A percentile compares a stretch with the other conserved stretches of the same genome.
These are phyloP conservation scores for Babesia gibsoni DNA, from an alignment of 169 alveolate species.

Conservation along the genomic window DNA sequence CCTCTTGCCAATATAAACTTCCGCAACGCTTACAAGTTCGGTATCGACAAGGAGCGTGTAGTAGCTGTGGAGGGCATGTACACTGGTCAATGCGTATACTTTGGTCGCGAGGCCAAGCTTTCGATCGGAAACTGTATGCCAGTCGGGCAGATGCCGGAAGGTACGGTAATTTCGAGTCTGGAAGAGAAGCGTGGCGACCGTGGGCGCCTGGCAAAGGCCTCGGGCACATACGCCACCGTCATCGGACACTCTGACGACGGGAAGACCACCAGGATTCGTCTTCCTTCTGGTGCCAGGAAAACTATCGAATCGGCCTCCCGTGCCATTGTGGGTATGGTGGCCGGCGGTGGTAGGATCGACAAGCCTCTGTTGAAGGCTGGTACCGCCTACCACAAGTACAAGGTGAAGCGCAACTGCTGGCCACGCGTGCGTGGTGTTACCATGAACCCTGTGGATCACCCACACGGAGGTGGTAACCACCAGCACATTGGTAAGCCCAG, in stretches of 20 bases:
- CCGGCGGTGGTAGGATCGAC: constrained; percentile 99
- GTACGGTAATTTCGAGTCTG: constrained; percentile 94
- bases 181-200: constrained; percentile 98
- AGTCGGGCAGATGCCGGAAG: constrained; percentile 97
- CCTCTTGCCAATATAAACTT: constrained; percentile 95
- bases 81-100: constrained; percentile 98
- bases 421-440: constrained; percentile 99
- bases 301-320: constrained; percentile 89
- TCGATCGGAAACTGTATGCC: constrained; percentile 97
- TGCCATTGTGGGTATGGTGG: constrained; percentile 97
- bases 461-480: constrained; percentile 99
- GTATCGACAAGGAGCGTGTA: constrained; percentile 91
- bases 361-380: constrained; percentile 99
- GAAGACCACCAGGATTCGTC: constrained; percentile 92
- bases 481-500: constrained; percentile 99
- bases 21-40: constrained; percentile 96
- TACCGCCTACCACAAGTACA: constrained; percentile 94
- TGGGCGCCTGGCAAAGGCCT: constrained; percentile 97
- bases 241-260: constrained; percentile 97
- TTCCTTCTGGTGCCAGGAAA: constrained; percentile 98
- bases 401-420: constrained; percentile 99
- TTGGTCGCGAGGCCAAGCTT: constrained; percentile 95
- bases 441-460: constrained; percentile 99
- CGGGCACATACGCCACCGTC: constrained; percentile 95
- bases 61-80: constrained; percentile 98